Percentiles rank a stretch among this genome's conserved stretches.
Evolutionary conservation across 768 basidiomycete genomes (phyloP).

Genomic region (Coprinopsis sp.): DNA sequence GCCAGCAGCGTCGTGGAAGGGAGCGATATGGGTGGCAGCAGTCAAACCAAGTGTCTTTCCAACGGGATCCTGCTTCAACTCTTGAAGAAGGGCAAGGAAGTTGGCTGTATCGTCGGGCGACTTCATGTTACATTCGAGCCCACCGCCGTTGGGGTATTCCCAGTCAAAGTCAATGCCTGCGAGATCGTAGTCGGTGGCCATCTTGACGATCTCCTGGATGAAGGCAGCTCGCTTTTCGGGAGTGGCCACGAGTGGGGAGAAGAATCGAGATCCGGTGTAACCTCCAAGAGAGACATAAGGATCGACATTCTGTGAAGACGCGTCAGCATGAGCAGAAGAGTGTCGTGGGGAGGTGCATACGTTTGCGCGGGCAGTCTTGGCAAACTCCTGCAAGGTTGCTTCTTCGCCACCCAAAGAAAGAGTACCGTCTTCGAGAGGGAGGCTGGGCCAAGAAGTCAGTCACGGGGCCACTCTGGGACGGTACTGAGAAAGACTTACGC

Average conservation of each 20-base stretch:
- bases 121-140: constrained; percentile 62
- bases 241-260: constrained; percentile 54
- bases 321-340: background rate
- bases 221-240: constrained; percentile 53
- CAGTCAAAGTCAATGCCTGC: constrained; percentile 64
- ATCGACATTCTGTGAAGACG: constrained; percentile 41
- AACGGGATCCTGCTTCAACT: constrained; percentile 51
- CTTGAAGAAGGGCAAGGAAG: constrained; percentile 70
- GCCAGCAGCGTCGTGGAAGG: constrained; percentile 44
- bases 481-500: constrained; percentile 30
- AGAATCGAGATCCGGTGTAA: constrained; percentile 58
- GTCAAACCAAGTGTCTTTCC: constrained; percentile 50
- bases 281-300: constrained; percentile 64
- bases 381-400: constrained; percentile 48
- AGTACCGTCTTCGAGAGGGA: constrained; percentile 21
- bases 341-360: constrained; percentile 20
- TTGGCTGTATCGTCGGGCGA: constrained; percentile 61
- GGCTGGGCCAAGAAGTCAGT: constrained; percentile 8
- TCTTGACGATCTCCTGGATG: constrained; percentile 42
- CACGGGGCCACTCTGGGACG: background rate
- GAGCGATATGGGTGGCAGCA: constrained; percentile 33
- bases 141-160: constrained; percentile 74
- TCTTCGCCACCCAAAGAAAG: constrained; percentile 36
- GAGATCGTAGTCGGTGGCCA: constrained; percentile 44
- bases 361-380: constrained; percentile 36